Base-by-base conservation (phyloP, 2,329 filamentous ascomycete genomes). In the Penicillium sp. region DNA sequence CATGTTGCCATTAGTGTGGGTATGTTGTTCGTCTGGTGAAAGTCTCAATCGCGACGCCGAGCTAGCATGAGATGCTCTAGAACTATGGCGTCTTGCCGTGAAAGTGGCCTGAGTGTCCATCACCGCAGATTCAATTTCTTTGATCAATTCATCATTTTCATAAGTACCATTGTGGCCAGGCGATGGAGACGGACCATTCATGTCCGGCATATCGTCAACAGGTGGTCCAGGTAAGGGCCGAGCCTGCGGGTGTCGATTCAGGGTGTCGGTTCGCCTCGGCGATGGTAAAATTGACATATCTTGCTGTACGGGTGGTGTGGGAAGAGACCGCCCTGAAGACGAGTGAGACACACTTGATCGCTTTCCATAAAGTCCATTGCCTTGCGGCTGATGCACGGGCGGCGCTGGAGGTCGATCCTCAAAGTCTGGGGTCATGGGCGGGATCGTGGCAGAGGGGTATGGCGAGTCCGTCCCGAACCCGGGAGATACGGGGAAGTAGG, bases 161-260 rank as follows among this genome's bases (percentile, higher is more conserved):
- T 46, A 45, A 18, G 33, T 26, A 13, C 36, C 42, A 23, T 42
- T 21, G 10, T 31, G 12, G 10, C 31, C 28, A 15, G 45, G 45
- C 18, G 43, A n/a, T 18, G 44, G 45, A 3, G 45, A 21, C 1
- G 29, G 45, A 55, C 57, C 49, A 63, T 64, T 58, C 8, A 59
- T 53, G 41, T 63, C 63, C 4, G 47, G 23, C 21, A 78, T 76
- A 2, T 73, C 73, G 28, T 80, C 79, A 36, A 74, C 62, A 1
- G 82, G 82, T 9, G 80, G 79, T 0, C 81, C 81, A 2, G 83
- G 84, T n/a, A 85, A 72, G 31, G 84, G 83, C 23, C 84, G 74
- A 8, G 80, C 69, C 44, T 81, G 78, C 7, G 80, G 82, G 66
- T 85, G 82, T 49, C 81, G 78, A 21, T 76, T 79, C 7, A 80